phyloP scores from a whole-genome alignment of 345 rosid species.

The Hibiscus tridactylites region DNA sequence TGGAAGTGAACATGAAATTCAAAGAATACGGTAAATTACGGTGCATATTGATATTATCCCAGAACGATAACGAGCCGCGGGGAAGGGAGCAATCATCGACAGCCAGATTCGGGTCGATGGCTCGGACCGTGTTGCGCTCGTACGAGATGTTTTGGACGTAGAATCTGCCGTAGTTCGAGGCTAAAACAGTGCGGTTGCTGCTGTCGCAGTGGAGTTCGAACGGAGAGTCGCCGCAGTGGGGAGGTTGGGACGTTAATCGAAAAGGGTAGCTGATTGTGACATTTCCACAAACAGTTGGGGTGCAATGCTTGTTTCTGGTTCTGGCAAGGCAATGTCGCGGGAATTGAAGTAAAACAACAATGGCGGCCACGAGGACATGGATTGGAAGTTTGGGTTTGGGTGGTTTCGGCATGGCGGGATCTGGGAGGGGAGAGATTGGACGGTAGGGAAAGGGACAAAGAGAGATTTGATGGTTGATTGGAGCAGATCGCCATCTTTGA shows the following conservation, averaged over 20 bases:
- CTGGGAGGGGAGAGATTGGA: neutral
- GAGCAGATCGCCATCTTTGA: neutral
- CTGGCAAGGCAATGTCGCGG: neutral
- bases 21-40: neutral
- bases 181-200: neutral
- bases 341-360: neutral
- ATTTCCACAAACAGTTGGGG: neutral
- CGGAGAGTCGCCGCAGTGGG: neutral
- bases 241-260: neutral
- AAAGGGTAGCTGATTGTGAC: neutral
- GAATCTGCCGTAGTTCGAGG: neutral
- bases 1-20: neutral
- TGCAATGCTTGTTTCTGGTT: neutral
- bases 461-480: neutral
- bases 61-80: neutral
- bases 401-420: neutral
- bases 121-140: neutral
- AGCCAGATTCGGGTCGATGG: neutral
- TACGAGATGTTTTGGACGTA: neutral
- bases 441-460: neutral
- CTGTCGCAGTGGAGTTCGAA: neutral
- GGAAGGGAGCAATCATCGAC: conserved; percentile 4
- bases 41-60: neutral
- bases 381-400: neutral
- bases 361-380: neutral